Percentiles rank a stretch among this genome's conserved stretches.
Conservation (phyloP, 2,329 filamentous ascomycete species). For the Herpotrichia juniperi region DNA sequence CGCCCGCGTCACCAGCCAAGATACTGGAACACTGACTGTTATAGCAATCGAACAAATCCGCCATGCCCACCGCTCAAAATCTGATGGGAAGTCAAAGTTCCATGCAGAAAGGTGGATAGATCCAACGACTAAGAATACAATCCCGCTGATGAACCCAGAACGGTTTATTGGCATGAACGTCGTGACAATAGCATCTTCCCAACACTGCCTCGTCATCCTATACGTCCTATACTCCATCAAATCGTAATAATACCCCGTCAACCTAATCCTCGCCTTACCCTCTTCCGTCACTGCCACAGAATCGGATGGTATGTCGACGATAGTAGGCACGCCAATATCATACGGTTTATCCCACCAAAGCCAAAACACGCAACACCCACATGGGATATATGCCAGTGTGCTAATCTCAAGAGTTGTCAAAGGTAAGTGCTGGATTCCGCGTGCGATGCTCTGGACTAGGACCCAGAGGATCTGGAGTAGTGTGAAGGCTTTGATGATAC, state of each 20-base stretch:
- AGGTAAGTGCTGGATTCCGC: slow-evolving; percentile 12
- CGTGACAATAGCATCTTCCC: not conserved
- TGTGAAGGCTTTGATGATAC: slow-evolving; percentile 20
- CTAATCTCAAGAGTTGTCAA: slow-evolving; percentile 22
- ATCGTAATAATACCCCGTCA: not conserved
- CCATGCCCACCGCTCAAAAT: slow-evolving; percentile 14
- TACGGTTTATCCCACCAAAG: slow-evolving; percentile 24
- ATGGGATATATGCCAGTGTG: slow-evolving; percentile 23
- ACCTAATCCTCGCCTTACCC: not conserved
- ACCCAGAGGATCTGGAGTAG: slow-evolving; percentile 24
- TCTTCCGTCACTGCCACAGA: not conserved
- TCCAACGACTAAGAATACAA: slow-evolving; percentile 11
- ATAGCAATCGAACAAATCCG: slow-evolving; percentile 8
- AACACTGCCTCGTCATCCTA: not conserved
- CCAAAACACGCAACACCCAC: slow-evolving; percentile 16
- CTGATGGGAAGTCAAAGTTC: slow-evolving; percentile 20
- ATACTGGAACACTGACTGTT: not conserved
- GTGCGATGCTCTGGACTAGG: slow-evolving; percentile 20
- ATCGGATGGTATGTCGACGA: not conserved
- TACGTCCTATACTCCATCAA: not conserved
- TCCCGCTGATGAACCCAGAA: slow-evolving; percentile 4
- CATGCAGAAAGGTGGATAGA: slow-evolving; percentile 16
- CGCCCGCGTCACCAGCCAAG: not conserved
- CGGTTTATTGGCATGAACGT: not conserved
- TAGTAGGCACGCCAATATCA: slow-evolving; percentile 15